Percentiles rank a stretch among this genome's conserved stretches.
Evolutionary conservation across 1,284 basidiomycete genomes (phyloP).

Genomic region (Ganoderma meredithae): DNA sequence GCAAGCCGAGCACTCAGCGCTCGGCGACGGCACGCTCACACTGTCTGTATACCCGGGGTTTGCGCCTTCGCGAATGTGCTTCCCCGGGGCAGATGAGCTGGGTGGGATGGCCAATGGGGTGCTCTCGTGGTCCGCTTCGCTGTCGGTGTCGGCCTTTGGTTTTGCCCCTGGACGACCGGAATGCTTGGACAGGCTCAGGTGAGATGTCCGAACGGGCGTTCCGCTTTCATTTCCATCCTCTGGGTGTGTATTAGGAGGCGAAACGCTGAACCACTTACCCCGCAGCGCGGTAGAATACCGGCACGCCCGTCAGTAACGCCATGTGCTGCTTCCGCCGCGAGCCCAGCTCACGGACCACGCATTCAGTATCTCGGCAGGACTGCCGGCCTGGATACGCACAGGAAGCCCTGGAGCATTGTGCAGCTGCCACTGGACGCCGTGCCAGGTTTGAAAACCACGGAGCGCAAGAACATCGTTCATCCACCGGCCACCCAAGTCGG

Average conservation of each 20-base stretch:
- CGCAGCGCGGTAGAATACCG: not conserved
- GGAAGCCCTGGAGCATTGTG: not conserved
- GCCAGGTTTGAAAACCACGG: not conserved
- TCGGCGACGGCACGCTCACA: not conserved
- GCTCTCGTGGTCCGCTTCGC: not conserved
- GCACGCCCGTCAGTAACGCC: conserved; percentile 4
- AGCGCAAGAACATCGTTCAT: not conserved
- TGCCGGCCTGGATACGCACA: not conserved
- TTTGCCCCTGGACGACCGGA: not conserved
- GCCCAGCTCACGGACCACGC: not conserved
- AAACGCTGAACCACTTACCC: not conserved
- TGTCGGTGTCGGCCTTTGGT: not conserved
- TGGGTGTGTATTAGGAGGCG: not conserved
- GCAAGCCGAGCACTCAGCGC: conserved; percentile 3
- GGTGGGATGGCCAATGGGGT: not conserved
- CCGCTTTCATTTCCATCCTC: not conserved
- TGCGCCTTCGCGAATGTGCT: not conserved
- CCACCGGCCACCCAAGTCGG: not conserved
- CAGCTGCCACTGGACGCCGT: not conserved
- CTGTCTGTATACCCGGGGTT: not conserved
- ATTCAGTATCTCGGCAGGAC: not conserved
- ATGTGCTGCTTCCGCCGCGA: not conserved
- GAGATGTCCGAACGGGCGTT: conserved; percentile 1
- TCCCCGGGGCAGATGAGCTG: not conserved
- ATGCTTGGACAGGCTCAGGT: not conserved